Conservation (phyloP, 2,329 filamentous ascomycete genomes). For the Sordariomycetes sp. region DNA sequence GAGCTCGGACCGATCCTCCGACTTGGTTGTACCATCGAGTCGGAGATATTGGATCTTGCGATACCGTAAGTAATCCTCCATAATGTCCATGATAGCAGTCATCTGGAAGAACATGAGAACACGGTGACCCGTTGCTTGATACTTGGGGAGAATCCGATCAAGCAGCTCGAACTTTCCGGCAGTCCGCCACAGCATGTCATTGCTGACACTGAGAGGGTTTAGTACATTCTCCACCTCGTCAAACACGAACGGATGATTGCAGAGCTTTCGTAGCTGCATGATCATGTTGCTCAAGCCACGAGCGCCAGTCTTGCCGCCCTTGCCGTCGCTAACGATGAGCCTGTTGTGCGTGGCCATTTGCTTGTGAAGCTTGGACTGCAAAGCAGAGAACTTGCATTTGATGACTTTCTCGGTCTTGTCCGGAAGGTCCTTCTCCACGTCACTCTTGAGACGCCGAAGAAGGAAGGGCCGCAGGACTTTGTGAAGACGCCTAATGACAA, state of each 20-base stretch:
- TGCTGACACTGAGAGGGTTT: constrained; percentile 79
- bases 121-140: constrained; percentile 79
- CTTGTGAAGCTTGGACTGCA: constrained; percentile 91
- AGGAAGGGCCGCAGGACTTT: constrained; percentile 96
- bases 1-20: constrained; percentile 88
- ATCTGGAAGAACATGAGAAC: constrained; percentile 99
- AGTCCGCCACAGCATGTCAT: constrained; percentile 90
- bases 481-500: constrained; percentile 94
- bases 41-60: constrained; percentile 77
- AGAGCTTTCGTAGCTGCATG: constrained; percentile 97
- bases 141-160: constrained; percentile 86
- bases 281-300: constrained; percentile 98
- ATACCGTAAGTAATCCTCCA: constrained; percentile 92
- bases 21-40: constrained; percentile 92
- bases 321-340: constrained; percentile 86
- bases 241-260: constrained; percentile 98
- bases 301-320: constrained; percentile 87
- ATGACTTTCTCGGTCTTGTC: constrained; percentile 99
- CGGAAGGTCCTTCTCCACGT: constrained; percentile 96
- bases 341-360: constrained; percentile 95
- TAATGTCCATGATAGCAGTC: constrained; percentile 99
- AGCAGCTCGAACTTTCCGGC: constrained; percentile 95
- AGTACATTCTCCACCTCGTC: constrained; percentile 97
- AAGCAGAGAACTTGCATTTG: constrained; percentile 94
- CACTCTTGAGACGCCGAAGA: constrained; percentile 95